Evolutionary conservation across 176 grass and related monocot genomes (phyloP), one percentile per base, ranked within the genome.

Genomic region (Raddia guianensis): DNA sequence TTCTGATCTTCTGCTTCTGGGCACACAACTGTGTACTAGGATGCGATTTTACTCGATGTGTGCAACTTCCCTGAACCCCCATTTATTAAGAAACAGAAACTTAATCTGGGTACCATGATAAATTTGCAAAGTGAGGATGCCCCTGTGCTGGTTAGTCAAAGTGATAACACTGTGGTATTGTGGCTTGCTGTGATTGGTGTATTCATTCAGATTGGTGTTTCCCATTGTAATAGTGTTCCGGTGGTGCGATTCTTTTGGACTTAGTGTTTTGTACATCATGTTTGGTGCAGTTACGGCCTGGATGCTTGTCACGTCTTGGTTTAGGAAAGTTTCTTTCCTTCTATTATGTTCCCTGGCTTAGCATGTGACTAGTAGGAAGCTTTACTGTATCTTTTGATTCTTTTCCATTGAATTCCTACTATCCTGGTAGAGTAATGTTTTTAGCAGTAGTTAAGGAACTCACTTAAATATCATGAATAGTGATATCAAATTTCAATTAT

Each of bases 131-230:
- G 37, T 64, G 19, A 19, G 7, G 37, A 54, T 75, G 58, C 34
- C 13, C 20, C 15, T 2, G 58, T 74, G n/a, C 14, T 52, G 13
- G 34, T 61, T 79, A 32, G 62, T 66, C 7, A 12, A 77, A 87
- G 35, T n/a, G 18, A 62, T 8, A 42, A 8, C 53, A 43, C n/a
- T 67, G 14, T 76, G 37, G 2, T 37, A 70, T 5, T 78, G 42
- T 15, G 21, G 45, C 52, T 15, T 62, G 34, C 64, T 74, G 12
- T 59, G 46, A 20, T 48, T 50, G 50, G 15, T 52, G 50, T 55
- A 53, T 35, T 72, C 14, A 33, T 82, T 40, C 34, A 52, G 35
- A 9, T 16, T 18, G 18, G 1, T 73, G 16, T 63, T 82, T 61
- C 43, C 10, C 54, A 72, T 6, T 62, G 35, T 72, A 71, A 32